Percentiles rank a stretch among this genome's conserved stretches.
These are phyloP conservation scores for Psilocybe azurescens DNA, from an alignment of 768 basidiomycete genomes.

Conservation along the genomic window DNA sequence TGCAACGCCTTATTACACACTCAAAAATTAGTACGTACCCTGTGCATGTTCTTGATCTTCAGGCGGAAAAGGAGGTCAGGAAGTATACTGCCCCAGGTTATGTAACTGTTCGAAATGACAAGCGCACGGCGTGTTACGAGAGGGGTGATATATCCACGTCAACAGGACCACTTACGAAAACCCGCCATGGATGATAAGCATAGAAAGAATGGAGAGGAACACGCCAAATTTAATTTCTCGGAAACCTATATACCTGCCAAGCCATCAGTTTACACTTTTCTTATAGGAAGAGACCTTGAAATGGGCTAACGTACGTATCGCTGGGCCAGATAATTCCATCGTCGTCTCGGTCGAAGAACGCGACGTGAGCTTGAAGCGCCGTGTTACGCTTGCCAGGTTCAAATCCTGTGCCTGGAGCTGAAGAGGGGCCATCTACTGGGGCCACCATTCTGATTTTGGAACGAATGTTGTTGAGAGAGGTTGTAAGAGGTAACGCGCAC, in stretches of 20 bases:
- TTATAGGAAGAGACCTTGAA: neutral
- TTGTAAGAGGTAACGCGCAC: too few species aligned
- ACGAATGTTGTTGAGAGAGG: too few species aligned
- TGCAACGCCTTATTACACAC: neutral
- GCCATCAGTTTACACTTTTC: neutral
- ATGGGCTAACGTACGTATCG: conserved; percentile 42
- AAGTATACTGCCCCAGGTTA: conserved; percentile 38
- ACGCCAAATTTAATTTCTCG: conserved; percentile 43
- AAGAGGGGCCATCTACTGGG: conserved; percentile 30
- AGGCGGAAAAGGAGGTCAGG: conserved; percentile 52
- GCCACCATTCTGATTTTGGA: conserved; percentile 39
- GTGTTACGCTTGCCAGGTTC: conserved; percentile 36
- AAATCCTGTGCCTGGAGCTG: conserved; percentile 37
- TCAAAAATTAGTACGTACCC: conserved; percentile 28
- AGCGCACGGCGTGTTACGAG: neutral
- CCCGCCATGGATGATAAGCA: conserved; percentile 41
- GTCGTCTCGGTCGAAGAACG: conserved; percentile 49
- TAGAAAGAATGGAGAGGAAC: conserved; percentile 39
- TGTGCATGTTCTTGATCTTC: conserved; percentile 43
- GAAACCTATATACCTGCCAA: conserved; percentile 41
- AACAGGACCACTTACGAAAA: conserved; percentile 42
- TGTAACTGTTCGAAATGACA: conserved; percentile 29
- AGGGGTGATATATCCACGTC: neutral
- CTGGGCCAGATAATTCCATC: conserved; percentile 52
- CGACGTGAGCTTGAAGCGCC: conserved; percentile 46